Conservation (phyloP, 2,329 filamentous ascomycete species). For the Sporothrix variecibatus region DNA sequence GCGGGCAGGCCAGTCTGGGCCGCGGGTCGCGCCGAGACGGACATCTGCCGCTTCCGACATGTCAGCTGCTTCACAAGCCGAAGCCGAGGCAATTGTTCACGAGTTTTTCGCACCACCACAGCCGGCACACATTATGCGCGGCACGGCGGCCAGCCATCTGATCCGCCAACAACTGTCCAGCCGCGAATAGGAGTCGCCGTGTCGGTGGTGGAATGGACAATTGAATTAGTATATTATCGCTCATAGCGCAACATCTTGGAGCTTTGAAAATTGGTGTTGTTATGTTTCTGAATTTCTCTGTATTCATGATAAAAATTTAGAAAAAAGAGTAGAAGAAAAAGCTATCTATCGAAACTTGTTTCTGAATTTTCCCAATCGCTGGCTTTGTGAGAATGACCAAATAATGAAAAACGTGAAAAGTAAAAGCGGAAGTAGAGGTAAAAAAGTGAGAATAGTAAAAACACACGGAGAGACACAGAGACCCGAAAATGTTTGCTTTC, state of each 20-base stretch:
- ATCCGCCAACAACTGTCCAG: not conserved
- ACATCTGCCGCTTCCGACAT: not conserved
- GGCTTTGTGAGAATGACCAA: not conserved
- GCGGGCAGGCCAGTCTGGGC: no score
- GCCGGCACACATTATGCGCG: not conserved
- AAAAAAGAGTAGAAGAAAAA: not conserved
- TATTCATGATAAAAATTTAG: not conserved
- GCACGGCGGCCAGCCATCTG: not conserved
- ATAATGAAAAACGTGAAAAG: not conserved
- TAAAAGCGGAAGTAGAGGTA: not conserved
- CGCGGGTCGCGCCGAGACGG: not conserved
- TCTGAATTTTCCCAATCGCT: not conserved
- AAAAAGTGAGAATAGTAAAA: not conserved
- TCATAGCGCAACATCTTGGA: not conserved
- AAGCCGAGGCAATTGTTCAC: not conserved
- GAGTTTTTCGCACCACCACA: not conserved
- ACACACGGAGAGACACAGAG: not conserved
- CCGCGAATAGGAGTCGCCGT: not conserved
- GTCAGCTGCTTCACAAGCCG: not conserved
- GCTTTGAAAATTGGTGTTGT: no score
- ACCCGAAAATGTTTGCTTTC: slow-evolving; percentile 9
- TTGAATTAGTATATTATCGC: not conserved
- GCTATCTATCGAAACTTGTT: slow-evolving; percentile 1
- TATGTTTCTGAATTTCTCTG: not conserved
- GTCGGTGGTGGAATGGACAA: no score